Percentiles rank a stretch among this genome's conserved stretches.
These are phyloP conservation scores for Eucalyptus pauciflora DNA, from an alignment of 345 rosid genomes.

Conservation along the genomic window DNA sequence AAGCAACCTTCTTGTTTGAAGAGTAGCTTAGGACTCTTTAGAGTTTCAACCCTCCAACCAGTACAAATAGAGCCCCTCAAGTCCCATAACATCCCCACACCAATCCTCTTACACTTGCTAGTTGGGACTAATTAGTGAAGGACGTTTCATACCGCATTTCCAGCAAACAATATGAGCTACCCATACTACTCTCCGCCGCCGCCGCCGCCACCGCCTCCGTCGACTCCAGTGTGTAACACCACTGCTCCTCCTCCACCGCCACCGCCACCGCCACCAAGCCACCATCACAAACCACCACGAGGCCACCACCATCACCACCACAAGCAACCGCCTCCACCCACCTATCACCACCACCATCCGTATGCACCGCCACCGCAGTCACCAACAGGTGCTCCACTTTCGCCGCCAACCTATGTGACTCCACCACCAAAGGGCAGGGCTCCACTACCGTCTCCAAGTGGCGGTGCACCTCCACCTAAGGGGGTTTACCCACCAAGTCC, in stretches of 20 bases:
- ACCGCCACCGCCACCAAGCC: not conserved
- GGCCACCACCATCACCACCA: not conserved
- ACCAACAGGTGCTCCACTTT: not conserved
- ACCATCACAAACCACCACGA: not conserved
- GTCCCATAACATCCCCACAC: not conserved
- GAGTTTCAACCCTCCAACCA: not conserved
- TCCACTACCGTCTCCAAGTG: not conserved
- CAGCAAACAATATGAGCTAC: not conserved
- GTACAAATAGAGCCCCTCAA: not conserved
- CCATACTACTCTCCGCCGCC: slow-evolving; percentile 4
- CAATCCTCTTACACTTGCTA: not conserved
- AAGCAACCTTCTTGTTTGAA: not conserved
- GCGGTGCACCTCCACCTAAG: not conserved
- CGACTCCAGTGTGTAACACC: not conserved
- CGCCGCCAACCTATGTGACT: not conserved
- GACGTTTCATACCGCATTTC: too few species aligned
- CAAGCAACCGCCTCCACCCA: not conserved
- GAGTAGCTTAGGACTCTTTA: not conserved
- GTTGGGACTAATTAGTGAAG: not conserved
- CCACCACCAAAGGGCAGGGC: not conserved
- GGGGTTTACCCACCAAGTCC: not conserved
- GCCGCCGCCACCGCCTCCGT: not conserved
- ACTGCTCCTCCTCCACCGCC: not conserved
- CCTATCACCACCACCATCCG: not conserved
- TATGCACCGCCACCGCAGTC: not conserved